Evolutionary conservation across 2,329 filamentous ascomycete genomes (phyloP).

Genomic region (Coniochaeta sp.): DNA sequence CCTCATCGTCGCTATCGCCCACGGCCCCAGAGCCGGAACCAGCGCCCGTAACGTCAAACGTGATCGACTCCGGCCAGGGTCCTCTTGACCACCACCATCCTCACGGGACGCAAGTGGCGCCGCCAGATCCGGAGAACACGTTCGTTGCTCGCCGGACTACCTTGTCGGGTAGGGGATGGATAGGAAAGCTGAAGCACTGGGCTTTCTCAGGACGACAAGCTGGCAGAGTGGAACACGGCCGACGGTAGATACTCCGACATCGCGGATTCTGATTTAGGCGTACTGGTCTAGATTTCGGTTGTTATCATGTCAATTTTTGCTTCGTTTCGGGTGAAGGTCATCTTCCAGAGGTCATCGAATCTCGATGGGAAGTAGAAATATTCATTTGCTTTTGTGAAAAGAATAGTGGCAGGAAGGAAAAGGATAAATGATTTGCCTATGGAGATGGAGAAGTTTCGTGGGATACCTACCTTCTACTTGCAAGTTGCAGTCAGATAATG

Average conservation of each 20-base stretch:
- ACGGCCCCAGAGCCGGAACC: background rate
- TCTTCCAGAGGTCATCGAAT: background rate
- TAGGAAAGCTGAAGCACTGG: background rate
- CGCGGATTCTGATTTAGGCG: background rate
- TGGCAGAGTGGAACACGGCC: background rate
- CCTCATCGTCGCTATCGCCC: background rate
- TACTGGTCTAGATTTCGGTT: background rate
- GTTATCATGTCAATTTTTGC: background rate
- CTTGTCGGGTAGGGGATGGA: background rate
- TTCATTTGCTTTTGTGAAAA: no score
- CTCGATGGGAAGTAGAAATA: background rate
- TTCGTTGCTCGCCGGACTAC: background rate
- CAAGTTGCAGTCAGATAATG: background rate
- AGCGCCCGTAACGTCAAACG: constrained; percentile 6
- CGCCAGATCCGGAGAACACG: background rate
- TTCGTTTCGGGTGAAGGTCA: background rate
- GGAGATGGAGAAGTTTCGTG: background rate
- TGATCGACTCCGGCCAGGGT: constrained; percentile 10
- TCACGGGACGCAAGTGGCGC: constrained; percentile 1
- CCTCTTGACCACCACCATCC: constrained; percentile 11
- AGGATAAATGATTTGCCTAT: background rate
- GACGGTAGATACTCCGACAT: background rate
- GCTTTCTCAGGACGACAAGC: background rate
- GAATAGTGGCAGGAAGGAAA: background rate
- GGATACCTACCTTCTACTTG: background rate